Percentiles rank a stretch among this genome's conserved stretches.
Conservation (phyloP, 352 stramenopile species). For the Phytophthora europaea region DNA sequence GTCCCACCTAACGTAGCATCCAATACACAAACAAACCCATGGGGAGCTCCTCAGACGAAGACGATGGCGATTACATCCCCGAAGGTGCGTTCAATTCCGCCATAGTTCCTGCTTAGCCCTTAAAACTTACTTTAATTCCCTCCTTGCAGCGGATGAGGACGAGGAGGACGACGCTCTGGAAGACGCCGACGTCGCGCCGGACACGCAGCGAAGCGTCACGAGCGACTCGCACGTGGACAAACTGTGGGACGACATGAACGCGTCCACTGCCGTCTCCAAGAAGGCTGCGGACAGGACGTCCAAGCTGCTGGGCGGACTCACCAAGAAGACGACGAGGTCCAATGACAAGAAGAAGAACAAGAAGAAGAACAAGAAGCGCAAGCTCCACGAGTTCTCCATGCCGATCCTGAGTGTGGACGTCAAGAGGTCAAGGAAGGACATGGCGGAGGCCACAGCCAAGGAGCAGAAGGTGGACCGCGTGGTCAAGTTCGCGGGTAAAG, state of each 20-base stretch:
- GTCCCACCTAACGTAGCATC: slow-evolving; percentile 5
- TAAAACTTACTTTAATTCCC: neutral
- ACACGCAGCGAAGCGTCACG: slow-evolving; percentile 36
- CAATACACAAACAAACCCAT: slow-evolving; percentile 30
- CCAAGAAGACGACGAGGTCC: slow-evolving; percentile 55
- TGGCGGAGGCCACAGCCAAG: slow-evolving; percentile 32
- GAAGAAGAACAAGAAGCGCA: slow-evolving; percentile 65
- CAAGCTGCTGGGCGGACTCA: slow-evolving; percentile 42
- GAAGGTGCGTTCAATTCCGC: slow-evolving; percentile 43
- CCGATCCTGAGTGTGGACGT: slow-evolving; percentile 78
- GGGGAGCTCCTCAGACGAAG: slow-evolving; percentile 68
- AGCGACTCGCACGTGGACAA: slow-evolving; percentile 47
- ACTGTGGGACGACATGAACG: slow-evolving; percentile 79
- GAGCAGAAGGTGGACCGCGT: slow-evolving; percentile 61
- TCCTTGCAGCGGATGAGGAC: slow-evolving; percentile 11
- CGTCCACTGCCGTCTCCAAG: slow-evolving; percentile 63
- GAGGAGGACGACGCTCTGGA: slow-evolving; percentile 18
- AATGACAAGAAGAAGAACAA: slow-evolving; percentile 30
- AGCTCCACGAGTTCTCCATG: slow-evolving; percentile 76
- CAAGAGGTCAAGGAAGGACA: slow-evolving; percentile 62
- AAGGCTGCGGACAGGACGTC: slow-evolving; percentile 51
- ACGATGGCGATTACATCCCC: slow-evolving; percentile 79
- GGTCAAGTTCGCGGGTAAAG: slow-evolving; percentile 88
- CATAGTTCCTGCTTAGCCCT: neutral
- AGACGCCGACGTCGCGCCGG: neutral